Percentiles rank a stretch among this genome's conserved stretches.
These are phyloP conservation scores for Rosa hybrid DNA, from an alignment of 331 rosid genomes.

Conservation along the genomic window DNA sequence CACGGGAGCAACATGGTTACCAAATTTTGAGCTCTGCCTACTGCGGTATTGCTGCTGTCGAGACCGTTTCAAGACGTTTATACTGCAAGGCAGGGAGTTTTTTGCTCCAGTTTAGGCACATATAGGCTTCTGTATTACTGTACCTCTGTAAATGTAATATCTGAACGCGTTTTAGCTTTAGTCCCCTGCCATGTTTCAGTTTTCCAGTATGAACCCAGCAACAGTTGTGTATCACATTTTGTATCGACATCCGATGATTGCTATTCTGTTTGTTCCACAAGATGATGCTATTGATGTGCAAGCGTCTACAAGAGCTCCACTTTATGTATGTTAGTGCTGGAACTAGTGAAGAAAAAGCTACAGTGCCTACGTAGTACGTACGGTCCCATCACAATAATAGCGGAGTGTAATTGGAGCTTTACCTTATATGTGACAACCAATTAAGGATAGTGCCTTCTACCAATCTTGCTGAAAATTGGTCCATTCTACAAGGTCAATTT, in stretches of 20 bases:
- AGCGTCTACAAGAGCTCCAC: too few relatives aligned
- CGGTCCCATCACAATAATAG: too few relatives aligned
- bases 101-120: conserved; percentile 18
- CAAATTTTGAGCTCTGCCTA: background rate
- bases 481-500: background rate
- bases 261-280: background rate
- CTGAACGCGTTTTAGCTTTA: background rate
- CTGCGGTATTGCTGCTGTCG: background rate
- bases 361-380: too few relatives aligned
- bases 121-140: conserved; percentile 15
- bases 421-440: background rate
- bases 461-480: background rate
- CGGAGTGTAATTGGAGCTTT: too few relatives aligned
- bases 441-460: background rate
- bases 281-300: background rate
- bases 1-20: background rate
- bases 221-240: background rate
- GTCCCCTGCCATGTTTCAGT: background rate
- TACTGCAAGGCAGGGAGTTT: conserved; percentile 3
- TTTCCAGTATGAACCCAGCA: background rate
- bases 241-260: background rate
- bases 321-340: too few relatives aligned
- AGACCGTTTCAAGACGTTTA: background rate
- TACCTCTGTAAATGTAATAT: conserved; percentile 21
- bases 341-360: too few relatives aligned